These are phyloP conservation scores for Hypoxylon sp. DNA, from an alignment of 2,329 filamentous ascomycete genomes.

Conservation along the genomic window DNA sequence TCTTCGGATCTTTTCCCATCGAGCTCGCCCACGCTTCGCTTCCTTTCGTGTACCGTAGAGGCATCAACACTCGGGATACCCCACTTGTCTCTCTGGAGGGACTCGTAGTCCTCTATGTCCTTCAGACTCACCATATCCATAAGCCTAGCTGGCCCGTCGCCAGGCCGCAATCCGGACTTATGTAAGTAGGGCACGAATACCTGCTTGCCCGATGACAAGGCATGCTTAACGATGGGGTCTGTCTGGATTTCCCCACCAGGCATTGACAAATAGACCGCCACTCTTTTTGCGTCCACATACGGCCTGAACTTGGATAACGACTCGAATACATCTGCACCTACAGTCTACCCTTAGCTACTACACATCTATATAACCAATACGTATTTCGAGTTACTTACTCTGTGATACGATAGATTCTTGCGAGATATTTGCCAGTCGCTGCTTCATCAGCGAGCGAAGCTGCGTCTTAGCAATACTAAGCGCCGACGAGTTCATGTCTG, in stretches of 20 bases:
- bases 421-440: conserved; percentile 70
- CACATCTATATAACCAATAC: neutral
- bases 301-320: conserved; percentile 75
- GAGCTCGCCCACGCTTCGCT: conserved; percentile 77
- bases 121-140: conserved; percentile 95
- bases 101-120: conserved; percentile 80
- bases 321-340: conserved; percentile 74
- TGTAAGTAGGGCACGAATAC: conserved; percentile 95
- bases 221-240: conserved; percentile 82
- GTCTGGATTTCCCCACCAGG: conserved; percentile 88
- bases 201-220: conserved; percentile 79
- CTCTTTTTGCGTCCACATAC: conserved; percentile 78
- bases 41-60: conserved; percentile 72
- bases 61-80: conserved; percentile 88
- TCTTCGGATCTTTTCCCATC: conserved; percentile 58
- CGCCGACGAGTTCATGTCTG: conserved; percentile 52
- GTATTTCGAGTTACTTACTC: conserved; percentile 66
- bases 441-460: conserved; percentile 77
- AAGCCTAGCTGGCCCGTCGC: conserved; percentile 69
- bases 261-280: conserved; percentile 96
- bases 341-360: conserved; percentile 18
- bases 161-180: conserved; percentile 61
- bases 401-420: conserved; percentile 73
- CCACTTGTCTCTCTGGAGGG: conserved; percentile 84
- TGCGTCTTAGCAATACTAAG: conserved; percentile 79